Evolutionary conservation across 2,329 filamentous ascomycete species (phyloP), one percentile per base, ranked within the genome.

Genomic region (Clarireedia paspali): DNA sequence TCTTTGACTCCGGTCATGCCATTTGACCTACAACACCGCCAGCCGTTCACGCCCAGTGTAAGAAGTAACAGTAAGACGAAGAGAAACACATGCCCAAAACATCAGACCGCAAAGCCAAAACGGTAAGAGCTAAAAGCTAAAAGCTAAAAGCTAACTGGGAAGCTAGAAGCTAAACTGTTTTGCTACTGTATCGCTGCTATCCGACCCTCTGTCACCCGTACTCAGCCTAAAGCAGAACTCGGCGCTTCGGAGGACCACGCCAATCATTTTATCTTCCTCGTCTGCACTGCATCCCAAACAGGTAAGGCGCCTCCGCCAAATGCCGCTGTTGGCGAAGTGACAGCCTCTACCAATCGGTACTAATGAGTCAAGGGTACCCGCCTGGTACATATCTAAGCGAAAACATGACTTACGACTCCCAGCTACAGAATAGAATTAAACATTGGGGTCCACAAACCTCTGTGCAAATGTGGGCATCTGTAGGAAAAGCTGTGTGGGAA

Each of bases 281-380:
- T 15, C 17, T 23, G 20, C 7, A 24, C 7, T 50, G 36, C 15
- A 24, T 42, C 26, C 27, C n/a, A 2, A 44, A n/a, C 0, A 5
- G 14, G 17, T 20, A 50, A 47, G 45, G 30, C 20, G 27, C 45
- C 23, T 2, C 20, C 34, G 20, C 27, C 44, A 54, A 48, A 27
- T 49, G 51, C 51, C 44, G 51, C 51, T 24, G 23, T 54, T 49
- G 10, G 45, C 36, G 39, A 27, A 42, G 34, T 50, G 47, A n/a
- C 39, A 6, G 14, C 30, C 12, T 12, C 39, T 49, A 30, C 47
- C 30, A 36, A 26, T 23, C 30, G 53, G 26, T 15, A n/a, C 34
- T 30, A 50, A 4, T 24, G 27, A 55, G 46, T 55, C 46, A 50
- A 17, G 38, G 36, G n/a, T 38, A 36, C 6, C 15, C 34, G 17